These are phyloP conservation scores for Cyberlindnera saturnus DNA, from an alignment of 805 yeast species.

Conservation along the genomic window DNA sequence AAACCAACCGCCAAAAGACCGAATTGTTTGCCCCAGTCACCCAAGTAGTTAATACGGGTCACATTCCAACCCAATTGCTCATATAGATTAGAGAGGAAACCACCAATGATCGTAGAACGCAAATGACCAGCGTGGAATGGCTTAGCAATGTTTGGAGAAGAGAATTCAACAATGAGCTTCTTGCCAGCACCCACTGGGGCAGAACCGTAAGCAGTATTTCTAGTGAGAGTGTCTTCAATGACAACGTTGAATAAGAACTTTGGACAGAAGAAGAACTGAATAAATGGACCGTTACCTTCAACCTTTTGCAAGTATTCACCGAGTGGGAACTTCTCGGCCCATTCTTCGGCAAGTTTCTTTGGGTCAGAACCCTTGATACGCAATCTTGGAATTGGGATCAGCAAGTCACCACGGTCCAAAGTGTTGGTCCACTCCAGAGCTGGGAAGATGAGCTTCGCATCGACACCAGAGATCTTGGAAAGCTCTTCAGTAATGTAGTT, in stretches of 20 bases:
- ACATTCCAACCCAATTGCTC: conserved; percentile 94
- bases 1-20: conserved; percentile 94
- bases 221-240: conserved; percentile 58
- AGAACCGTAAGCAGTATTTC: conserved; percentile 61
- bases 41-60: conserved; percentile 84
- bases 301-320: conserved; percentile 66
- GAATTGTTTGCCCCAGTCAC: conserved; percentile 99
- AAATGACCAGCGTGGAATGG: conserved; percentile 99
- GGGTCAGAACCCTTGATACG: conserved; percentile 79
- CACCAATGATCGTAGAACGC: conserved; percentile 97
- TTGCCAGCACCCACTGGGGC: conserved; percentile 69
- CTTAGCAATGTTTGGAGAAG: conserved; percentile 97
- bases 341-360: conserved; percentile 63
- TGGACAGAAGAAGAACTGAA: conserved; percentile 81
- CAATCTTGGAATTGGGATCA: conserved; percentile 89
- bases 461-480: conserved; percentile 66
- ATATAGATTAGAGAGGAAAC: conserved; percentile 83
- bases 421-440: conserved; percentile 86
- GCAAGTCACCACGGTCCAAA: conserved; percentile 86
- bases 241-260: conserved; percentile 61
- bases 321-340: conserved; percentile 73
- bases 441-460: conserved; percentile 61
- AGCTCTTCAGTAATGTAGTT: conserved; percentile 82
- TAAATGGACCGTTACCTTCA: conserved; percentile 80
- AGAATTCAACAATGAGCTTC: conserved; percentile 77